Percentiles rank a stretch among this genome's conserved stretches.
Evolutionary conservation across 2,329 filamentous ascomycete species (phyloP).

Genomic region (Tolypocladium nubicola): DNA sequence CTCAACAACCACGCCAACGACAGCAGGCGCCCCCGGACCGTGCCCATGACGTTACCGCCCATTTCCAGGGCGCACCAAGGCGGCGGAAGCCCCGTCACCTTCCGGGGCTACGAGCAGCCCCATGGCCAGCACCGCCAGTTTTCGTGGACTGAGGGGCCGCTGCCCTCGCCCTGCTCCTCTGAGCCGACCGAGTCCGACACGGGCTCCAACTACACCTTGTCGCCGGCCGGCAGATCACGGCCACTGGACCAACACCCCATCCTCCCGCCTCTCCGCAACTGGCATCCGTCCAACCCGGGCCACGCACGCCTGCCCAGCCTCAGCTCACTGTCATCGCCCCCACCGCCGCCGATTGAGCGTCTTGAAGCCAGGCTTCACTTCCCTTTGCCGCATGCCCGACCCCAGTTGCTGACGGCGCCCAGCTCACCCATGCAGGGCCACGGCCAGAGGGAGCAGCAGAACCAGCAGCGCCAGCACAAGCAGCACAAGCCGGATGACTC

Average conservation of each 20-base stretch:
- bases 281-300: background rate
- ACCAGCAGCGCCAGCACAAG: too few relatives aligned
- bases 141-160: constrained; percentile 18
- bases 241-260: background rate
- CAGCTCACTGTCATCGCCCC: background rate
- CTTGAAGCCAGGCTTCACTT: background rate
- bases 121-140: constrained; percentile 10
- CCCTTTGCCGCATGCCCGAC: background rate
- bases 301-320: background rate
- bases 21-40: background rate
- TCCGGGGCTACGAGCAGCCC: too few relatives aligned
- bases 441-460: background rate
- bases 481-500: background rate
- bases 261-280: constrained; percentile 2
- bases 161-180: constrained; percentile 29
- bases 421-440: background rate
- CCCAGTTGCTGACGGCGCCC: background rate
- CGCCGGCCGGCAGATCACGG: background rate
- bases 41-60: constrained; percentile 3
- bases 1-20: background rate
- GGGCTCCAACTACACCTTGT: constrained; percentile 1
- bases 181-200: constrained; percentile 1
- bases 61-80: background rate
- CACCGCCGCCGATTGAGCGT: background rate
- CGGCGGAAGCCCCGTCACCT: too few relatives aligned